Evolutionary conservation across 1,139 yeast species (phyloP), one percentile per base, ranked within the genome.

Genomic region (Suhomyces terraborum): DNA sequence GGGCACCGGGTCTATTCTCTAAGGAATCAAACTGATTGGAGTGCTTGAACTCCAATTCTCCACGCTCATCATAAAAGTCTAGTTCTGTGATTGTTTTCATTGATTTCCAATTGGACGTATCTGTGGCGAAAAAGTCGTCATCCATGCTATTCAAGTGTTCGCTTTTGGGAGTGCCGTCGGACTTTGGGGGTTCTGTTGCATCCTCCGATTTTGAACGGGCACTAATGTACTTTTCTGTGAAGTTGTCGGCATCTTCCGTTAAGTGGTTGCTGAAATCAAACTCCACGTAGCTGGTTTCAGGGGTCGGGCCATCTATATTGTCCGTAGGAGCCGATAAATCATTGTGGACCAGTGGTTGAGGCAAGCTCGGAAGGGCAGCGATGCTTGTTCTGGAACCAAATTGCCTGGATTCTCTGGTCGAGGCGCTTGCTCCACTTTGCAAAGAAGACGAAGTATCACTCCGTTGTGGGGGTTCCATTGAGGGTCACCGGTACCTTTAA

Each of bases 31-130:
- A 54, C n/a, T 43, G 51, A 28, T 34, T 52, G 40, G 53, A 53
- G 2, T 55, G 43, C 10, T 59, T 48, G 43, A 72, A 69, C 36
- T 77, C 69, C 29, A 74, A 60, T 40, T 77, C 76, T 2, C 83
- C 83, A 48, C 64, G 65, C 16, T 76, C 73, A 50, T 78, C 72
- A 50, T 78, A 78, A 48, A 74, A 74, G 48, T 77, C 79, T 40
- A 67, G 56, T 46, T 75, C 75, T 0, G 80, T 59, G 31, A 76
- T 69, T 3, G 78, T 74, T 45, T 73, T 73, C 75, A 78, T 77
- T 19, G 75, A 65, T 48, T 76, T 76, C 84, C 84, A 79, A 23
- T 70, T 73, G 9, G 66, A 18, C 10, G 40, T 19, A 10, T 35
- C 22, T 3, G 42, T 53, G 42, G 55, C 53, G 48, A 70, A 70